Conservation (phyloP, 1,284 basidiomycete species). For the Moniliophthora roreri region DNA sequence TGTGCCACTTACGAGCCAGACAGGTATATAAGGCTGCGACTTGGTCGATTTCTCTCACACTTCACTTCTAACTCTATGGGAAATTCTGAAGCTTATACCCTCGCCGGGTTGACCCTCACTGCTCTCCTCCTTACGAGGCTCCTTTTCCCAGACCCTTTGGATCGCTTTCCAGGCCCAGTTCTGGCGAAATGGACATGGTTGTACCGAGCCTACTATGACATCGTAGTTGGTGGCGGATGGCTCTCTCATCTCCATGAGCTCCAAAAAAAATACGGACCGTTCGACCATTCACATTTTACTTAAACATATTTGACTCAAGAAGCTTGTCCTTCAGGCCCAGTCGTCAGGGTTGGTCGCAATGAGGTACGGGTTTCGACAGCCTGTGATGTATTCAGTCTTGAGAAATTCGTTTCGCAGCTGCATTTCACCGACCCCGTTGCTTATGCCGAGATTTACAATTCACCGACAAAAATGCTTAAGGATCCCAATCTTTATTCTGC, state of each 20-base stretch:
- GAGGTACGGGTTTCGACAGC: conserved; percentile 20
- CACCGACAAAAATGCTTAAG: not conserved
- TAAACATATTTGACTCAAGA: not conserved
- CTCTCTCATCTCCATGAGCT: conserved; percentile 26
- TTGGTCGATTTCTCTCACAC: too few relatives aligned
- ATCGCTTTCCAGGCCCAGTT: conserved; percentile 27
- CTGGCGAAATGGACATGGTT: conserved; percentile 27
- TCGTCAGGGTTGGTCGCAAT: conserved; percentile 31
- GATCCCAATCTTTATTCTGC: not conserved
- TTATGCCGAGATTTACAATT: not conserved
- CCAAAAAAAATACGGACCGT: conserved; percentile 29
- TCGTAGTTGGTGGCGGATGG: conserved; percentile 28
- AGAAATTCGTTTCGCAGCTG: not conserved
- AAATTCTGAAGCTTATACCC: too few relatives aligned
- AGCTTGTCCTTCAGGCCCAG: conserved; percentile 21
- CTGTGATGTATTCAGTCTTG: not conserved
- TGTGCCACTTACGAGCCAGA: too few relatives aligned
- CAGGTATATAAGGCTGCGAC: too few relatives aligned
- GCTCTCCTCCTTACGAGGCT: too few relatives aligned
- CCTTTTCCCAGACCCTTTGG: too few relatives aligned
- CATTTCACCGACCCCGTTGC: not conserved
- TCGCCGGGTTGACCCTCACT: too few relatives aligned
- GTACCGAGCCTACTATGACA: conserved; percentile 32
- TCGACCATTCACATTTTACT: not conserved
- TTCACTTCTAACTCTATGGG: too few relatives aligned